Evolutionary conservation across 176 grass and related monocot species (phyloP), one percentile per base, ranked within the genome.

Genomic region (Zizania latifolia): DNA sequence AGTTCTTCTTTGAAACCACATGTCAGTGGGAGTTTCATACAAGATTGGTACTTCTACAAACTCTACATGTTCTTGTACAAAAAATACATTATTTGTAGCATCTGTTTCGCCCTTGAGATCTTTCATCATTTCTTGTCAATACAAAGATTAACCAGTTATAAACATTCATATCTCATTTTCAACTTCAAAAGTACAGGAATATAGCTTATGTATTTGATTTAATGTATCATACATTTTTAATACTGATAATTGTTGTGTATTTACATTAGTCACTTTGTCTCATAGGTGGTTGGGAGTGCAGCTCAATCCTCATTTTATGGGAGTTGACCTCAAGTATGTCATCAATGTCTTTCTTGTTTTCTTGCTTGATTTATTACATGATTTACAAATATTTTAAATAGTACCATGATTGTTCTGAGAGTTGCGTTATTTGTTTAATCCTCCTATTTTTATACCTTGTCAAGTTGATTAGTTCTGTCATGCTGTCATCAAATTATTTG

Each of bases 321-420:
- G 91, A 90, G 24, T 98, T 87, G 95, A 98, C 76, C 95, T 98
- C 81, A 98, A 98, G 95, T 98, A 98, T 64, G 87, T 84, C 14
- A 46, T 22, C 48, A 46, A 44, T 67, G 79, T 79, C 10, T 65
- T 88, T 60, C 22, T 53, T 64, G 34, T 62, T 17, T 68, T 26
- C 51, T 79, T 83, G 21, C 23, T 61, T 58, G 30, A 36, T 55
- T 72, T 74, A 32, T 63, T 31, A 28, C 0, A 14, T 28, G 10
- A 55, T 43, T 8, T 86, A 10, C 8, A 28, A 26, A 17, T 41
- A 35, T 64, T 70, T 70, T 65, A 15, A 23, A 31, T 55, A 56
- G 57, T 1, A 62, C 37, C 24, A 57, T 54, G 79, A 15, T 68
- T 73, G 0, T 51, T 32, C 14, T 68, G 14, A 59, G 17, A 79